A percentile compares a stretch with the other conserved stretches of the same genome.
Evolutionary conservation across 306 rosid species (phyloP).

Genomic region (Vigna radiata): DNA sequence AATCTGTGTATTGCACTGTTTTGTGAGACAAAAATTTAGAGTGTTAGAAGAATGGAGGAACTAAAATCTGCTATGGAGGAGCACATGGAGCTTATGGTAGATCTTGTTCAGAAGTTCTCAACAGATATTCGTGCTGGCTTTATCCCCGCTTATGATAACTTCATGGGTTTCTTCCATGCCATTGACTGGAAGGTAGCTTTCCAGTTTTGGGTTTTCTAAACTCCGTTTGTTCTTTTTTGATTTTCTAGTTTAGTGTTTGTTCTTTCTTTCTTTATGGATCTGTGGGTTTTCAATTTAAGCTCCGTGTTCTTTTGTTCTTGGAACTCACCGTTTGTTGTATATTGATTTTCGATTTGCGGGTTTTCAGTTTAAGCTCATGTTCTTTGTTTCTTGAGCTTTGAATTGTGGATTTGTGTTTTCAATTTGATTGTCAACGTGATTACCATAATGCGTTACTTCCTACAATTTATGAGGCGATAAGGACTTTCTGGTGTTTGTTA

Average conservation of each 20-base stretch:
- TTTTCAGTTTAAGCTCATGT: too few species aligned
- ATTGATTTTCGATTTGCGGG: too few species aligned
- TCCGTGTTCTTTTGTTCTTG: neutral
- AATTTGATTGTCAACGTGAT: neutral
- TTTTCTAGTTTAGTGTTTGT: too few species aligned
- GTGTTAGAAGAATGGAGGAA: neutral
- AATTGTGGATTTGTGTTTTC: neutral
- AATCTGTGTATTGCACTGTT: too few species aligned
- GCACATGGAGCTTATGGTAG: slow-evolving; percentile 77
- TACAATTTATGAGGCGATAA: too few species aligned
- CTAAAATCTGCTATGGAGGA: slow-evolving; percentile 74
- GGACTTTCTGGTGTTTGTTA: too few species aligned
- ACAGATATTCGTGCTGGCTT: slow-evolving; percentile 76
- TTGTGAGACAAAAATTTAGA: too few species aligned
- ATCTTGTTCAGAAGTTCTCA: slow-evolving; percentile 77
- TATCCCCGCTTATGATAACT: slow-evolving; percentile 77
- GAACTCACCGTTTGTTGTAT: too few species aligned
- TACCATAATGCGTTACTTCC: too few species aligned
- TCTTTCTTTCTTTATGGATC: neutral
- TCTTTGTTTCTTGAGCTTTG: neutral
- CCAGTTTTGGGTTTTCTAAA: neutral
- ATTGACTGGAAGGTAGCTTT: slow-evolving; percentile 82
- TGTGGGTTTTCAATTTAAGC: neutral
- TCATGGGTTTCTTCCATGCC: slow-evolving; percentile 88
- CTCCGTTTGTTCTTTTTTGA: neutral